Conservation (phyloP, 495 filamentous ascomycete genomes). For the Penicillium roqueforti region DNA sequence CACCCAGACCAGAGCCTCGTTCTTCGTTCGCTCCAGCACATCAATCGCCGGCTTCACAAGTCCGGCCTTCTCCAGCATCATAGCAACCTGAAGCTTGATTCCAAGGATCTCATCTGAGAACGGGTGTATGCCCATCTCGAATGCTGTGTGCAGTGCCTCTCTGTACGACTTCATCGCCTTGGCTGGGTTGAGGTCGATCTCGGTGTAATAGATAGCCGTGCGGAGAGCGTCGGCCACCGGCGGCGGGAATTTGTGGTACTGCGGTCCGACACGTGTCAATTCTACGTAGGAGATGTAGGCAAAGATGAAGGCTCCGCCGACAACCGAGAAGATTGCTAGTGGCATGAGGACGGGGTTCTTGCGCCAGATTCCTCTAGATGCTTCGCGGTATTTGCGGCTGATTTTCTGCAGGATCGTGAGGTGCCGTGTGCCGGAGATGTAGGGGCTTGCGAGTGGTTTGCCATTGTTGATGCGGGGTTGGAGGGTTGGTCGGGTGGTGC, state of each 20-base stretch:
- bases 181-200: slow-evolving; percentile 64
- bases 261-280: slow-evolving; percentile 55
- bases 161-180: slow-evolving; percentile 77
- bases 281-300: slow-evolving; percentile 57
- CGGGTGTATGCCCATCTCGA: slow-evolving; percentile 72
- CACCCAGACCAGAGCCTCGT: slow-evolving; percentile 53
- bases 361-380: slow-evolving; percentile 44
- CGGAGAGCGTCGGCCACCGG: slow-evolving; percentile 76
- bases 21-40: slow-evolving; percentile 60
- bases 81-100: slow-evolving; percentile 75
- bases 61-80: slow-evolving; percentile 70
- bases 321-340: slow-evolving; percentile 47
- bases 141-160: slow-evolving; percentile 64
- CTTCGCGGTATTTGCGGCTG: slow-evolving; percentile 33
- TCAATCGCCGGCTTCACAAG: slow-evolving; percentile 61
- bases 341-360: slow-evolving; percentile 44
- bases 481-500: slow-evolving; percentile 14
- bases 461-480: slow-evolving; percentile 11
- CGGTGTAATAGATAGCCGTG: slow-evolving; percentile 81
- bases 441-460: slow-evolving; percentile 5
- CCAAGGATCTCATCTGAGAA: slow-evolving; percentile 88
- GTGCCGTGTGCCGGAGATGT: slow-evolving; percentile 17
- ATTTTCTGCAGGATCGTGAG: slow-evolving; percentile 27
- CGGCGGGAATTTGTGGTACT: slow-evolving; percentile 74
- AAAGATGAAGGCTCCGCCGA: slow-evolving; percentile 33